These are phyloP conservation scores for Phaseolus coccineus DNA, from an alignment of 331 rosid species.

Conservation along the genomic window DNA sequence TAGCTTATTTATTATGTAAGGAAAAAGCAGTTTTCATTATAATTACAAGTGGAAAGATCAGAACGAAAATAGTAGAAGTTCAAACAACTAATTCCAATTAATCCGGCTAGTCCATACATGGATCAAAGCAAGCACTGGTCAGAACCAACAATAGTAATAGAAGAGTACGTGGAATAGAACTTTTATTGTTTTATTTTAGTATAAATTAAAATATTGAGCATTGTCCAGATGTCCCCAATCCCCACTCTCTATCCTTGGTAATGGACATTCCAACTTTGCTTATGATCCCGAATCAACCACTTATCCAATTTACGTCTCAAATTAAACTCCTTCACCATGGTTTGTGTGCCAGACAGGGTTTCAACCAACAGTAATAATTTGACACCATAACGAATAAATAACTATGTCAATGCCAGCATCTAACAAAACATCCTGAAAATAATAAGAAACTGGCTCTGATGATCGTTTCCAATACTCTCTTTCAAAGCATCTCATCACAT, in stretches of 20 bases:
- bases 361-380: slow-evolving; percentile 8
- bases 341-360: neutral
- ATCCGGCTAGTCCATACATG: neutral
- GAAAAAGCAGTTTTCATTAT: neutral
- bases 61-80: neutral
- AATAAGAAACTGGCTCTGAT: neutral
- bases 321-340: neutral
- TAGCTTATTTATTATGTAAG: neutral
- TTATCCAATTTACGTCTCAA: slow-evolving; percentile 9
- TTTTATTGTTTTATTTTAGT: too few species aligned
- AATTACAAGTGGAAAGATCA: neutral
- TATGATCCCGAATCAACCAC: neutral
- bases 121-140: neutral
- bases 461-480: neutral
- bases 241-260: neutral
- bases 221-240: neutral
- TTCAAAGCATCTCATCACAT: slow-evolving; percentile 16
- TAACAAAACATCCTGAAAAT: neutral
- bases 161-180: neutral
- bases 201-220: too few species aligned
- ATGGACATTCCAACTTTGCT: slow-evolving; percentile 1
- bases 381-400: slow-evolving; percentile 12
- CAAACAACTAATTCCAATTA: slow-evolving; percentile 26
- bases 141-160: neutral
- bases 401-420: neutral